Evolutionary conservation across 495 filamentous ascomycete species (phyloP), one percentile per base, ranked within the genome.

Genomic region (Cairneyella variabilis): DNA sequence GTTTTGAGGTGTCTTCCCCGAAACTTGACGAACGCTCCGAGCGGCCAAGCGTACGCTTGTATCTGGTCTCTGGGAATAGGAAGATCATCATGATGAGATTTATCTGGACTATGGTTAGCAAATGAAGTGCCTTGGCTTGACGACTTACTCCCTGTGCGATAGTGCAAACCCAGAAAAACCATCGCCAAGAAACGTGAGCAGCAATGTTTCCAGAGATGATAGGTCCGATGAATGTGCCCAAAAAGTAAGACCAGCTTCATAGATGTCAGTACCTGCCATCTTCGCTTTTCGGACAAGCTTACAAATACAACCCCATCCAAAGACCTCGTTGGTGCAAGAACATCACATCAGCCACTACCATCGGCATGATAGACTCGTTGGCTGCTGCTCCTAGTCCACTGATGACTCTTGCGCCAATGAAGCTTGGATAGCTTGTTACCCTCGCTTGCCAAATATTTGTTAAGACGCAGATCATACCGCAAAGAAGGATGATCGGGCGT

Each of bases 271-370:
- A 82, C 65, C 76, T 76, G 79, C 71, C 77, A 82, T 58, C 80
- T 81, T 57, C 60, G 74, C 11, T 72, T 67, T 76, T 75, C 1
- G 57, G 50, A 2, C 42, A 14, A 0, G 32, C 62, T 44, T 46
- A 69, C 68, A 82, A 84, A 60, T 84, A 84, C 4, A 85, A 57
- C 7, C 81, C 84, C 57, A 83, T 83, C 65, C 80, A 84, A 16
- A 75, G 72, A 4, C 82, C 82, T 51, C 82, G 70, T 49, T 84
- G 76, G 61, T 85, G 80, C 0, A 85, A 67, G 63, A 84, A 84
- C 64, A 82, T 78, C 30, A 83, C 75, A 58, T 85, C 82, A n/a
- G 80, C 72, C 55, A 84, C 83, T 37, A 84, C 72, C 44, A 77
- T 72, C 0, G 79, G 81, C 62, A 77, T 74, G 11, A 83, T 70